Evolutionary conservation across 2,329 filamentous ascomycete genomes (phyloP), one percentile per base, ranked within the genome.

Genomic region (Fusarium euwallaceae): DNA sequence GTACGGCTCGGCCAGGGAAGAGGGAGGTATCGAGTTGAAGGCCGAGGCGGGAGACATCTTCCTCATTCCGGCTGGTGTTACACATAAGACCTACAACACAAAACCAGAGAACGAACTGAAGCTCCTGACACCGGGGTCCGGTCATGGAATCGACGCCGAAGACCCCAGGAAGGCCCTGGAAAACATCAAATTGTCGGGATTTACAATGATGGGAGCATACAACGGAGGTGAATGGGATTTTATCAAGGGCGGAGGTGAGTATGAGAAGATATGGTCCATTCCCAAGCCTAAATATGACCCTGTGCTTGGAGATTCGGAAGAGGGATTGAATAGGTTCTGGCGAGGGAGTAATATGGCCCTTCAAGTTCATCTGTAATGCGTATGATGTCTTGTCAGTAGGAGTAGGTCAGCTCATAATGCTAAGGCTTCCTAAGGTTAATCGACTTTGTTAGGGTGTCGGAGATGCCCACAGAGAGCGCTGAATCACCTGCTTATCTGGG

Each of bases 1-100:
- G 0, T 78, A 84, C 61, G 85, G 84, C 16, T 61, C 72, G 0
- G 80, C 72, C 0, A 81, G 80, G 29, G 88, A 91, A 69, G 77
- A 82, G 0, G 88, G 87, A 0, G 89, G 88, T 0, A 65, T 91
- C 0, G 83, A 87, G 58, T 61, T 91, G 1, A 68, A 84, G 4
- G 89, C 87, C 0, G 71, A 81, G 1, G 80, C 85, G 0, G 90
- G 90, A 3, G 90, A 92, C 74, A 88, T 91, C 0, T 91, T 92
- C 70, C 81, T 91, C 17, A 82, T 91, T 3, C 90, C 90, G 0
- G 87, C 88, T 0, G 89, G 89, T 0, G 84, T 88, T 1, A 84
- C 87, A 14, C 89, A 91, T 74, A 90, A 90, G 80, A 89, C 87
- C 0, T 85, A 84, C 70, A 73, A 86, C 36, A 82, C 87, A 0